phyloP scores from a whole-genome alignment of 73 alveolate species.

The Blepharisma stoltei region DNA sequence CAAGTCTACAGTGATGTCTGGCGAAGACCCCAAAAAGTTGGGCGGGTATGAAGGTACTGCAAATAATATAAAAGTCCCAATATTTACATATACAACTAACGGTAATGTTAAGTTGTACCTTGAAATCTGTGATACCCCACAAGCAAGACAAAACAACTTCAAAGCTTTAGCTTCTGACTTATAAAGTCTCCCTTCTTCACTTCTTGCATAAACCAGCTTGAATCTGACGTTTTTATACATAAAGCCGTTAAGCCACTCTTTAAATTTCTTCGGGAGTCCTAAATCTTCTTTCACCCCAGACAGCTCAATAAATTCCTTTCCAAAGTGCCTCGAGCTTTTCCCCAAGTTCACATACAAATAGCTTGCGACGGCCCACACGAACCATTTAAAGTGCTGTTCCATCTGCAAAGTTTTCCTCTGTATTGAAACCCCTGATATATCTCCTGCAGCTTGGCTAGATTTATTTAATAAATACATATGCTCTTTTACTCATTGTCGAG shows the following conservation, averaged over 20 bases:
- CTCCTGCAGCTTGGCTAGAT: neutral
- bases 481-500: conserved; percentile 11
- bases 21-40: neutral
- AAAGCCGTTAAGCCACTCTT: conserved; percentile 24
- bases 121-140: neutral
- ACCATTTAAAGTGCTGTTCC: conserved; percentile 64
- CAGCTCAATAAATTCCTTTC: neutral
- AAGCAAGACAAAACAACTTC: neutral
- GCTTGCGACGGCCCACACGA: conserved; percentile 59
- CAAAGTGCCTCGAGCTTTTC: neutral
- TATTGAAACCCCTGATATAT: conserved; percentile 11
- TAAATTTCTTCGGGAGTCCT: neutral
- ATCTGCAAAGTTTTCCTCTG: conserved; percentile 34
- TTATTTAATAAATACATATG: conserved; percentile 2
- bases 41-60: conserved; percentile 2
- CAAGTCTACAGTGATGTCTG: neutral
- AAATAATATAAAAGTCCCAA: neutral
- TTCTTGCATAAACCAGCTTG: neutral
- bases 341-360: neutral
- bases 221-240: conserved; percentile 20
- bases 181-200: conserved; percentile 2
- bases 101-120: neutral
- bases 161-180: conserved; percentile 12
- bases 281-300: conserved; percentile 13
- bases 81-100: neutral